A percentile compares a stretch with the other conserved stretches of the same genome.
phyloP scores from a whole-genome alignment of 768 basidiomycete genomes.

The Daedaleopsis nitida region DNA sequence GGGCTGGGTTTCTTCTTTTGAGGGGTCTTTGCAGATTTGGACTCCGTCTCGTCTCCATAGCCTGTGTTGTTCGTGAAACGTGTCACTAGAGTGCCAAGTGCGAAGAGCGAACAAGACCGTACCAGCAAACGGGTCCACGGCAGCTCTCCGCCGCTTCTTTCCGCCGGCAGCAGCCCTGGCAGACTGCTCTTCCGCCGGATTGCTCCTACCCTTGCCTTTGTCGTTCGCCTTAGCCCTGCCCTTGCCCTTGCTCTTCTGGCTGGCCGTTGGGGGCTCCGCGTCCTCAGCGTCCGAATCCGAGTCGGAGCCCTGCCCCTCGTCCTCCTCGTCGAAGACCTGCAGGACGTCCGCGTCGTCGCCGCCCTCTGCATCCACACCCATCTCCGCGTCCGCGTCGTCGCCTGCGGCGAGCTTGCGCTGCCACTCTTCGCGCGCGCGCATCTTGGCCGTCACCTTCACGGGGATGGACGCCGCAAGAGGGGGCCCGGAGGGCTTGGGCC shows the following conservation, averaged over 20 bases:
- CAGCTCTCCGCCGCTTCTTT: constrained; percentile 52
- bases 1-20: constrained; percentile 12
- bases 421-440: constrained; percentile 68
- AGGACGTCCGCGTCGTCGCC: constrained; percentile 45
- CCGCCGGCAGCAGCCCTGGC: not conserved
- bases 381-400: constrained; percentile 27
- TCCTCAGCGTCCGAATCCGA: constrained; percentile 30
- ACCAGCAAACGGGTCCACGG: constrained; percentile 72
- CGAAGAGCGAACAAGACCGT: constrained; percentile 16
- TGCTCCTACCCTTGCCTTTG: constrained; percentile 26
- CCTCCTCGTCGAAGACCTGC: constrained; percentile 39
- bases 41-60: constrained; percentile 30
- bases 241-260: constrained; percentile 30
- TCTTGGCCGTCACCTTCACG: constrained; percentile 67
- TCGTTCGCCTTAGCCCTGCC: constrained; percentile 5
- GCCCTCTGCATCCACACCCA: constrained; percentile 29
- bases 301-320: constrained; percentile 43
- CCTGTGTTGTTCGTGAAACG: constrained; percentile 24
- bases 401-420: constrained; percentile 48
- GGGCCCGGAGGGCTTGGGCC: not conserved
- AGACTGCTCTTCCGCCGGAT: not conserved
- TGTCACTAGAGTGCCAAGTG: too few relatives aligned
- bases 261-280: not conserved
- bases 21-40: not conserved
- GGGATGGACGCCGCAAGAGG: constrained; percentile 37